Evolutionary conservation across 2,329 filamentous ascomycete genomes (phyloP), one percentile per base, ranked within the genome.

Genomic region (Apiospora hydei): DNA sequence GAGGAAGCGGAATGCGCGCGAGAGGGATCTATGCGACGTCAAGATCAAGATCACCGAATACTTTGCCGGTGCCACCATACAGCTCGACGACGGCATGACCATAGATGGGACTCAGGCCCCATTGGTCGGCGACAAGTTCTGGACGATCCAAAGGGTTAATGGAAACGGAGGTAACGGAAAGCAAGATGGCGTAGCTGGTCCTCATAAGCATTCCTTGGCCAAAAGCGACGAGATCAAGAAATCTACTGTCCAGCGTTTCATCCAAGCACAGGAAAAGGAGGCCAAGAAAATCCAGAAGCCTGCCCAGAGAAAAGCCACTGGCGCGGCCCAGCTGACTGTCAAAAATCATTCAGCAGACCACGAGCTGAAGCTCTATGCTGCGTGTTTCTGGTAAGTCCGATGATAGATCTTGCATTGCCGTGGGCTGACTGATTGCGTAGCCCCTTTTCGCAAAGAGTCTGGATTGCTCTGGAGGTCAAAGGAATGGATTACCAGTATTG

Each of bases 21-120:
- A 93, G 80, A 87, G 92, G 16, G 92, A 95, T 82, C 86, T 95
- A n/a, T 96, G 93, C 80, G 93, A 95, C 80, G 93, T 95, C 75
- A 95, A 95, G 83, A 94, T 95, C 80, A 95, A 95, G 81, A 94
- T 95, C 73, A 94, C 92, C 3, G 93, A 95, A 81, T 94, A 93
- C 82, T 92, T 92, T 70, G 88, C 91, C 13, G 88, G 87, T 80
- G 81, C 84, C 1, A 80, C 82, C 24, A 77, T 84, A 57, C 80
- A 81, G 64, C 70, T 76, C n/a, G 77, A 79, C 61, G 78, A 77
- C n/a, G 75, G 74, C n/a, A 71, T 71, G 24, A 75, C 71, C 26
- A 73, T 76, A 11, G 71, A 73, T 61, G 67, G 73, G 16, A 75
- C 76, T 7, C 74, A 75, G 79, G 84, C 85, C 0, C 86, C 87